These are phyloP conservation scores for Neurospora discreta DNA, from an alignment of 495 filamentous ascomycete species.

Conservation along the genomic window DNA sequence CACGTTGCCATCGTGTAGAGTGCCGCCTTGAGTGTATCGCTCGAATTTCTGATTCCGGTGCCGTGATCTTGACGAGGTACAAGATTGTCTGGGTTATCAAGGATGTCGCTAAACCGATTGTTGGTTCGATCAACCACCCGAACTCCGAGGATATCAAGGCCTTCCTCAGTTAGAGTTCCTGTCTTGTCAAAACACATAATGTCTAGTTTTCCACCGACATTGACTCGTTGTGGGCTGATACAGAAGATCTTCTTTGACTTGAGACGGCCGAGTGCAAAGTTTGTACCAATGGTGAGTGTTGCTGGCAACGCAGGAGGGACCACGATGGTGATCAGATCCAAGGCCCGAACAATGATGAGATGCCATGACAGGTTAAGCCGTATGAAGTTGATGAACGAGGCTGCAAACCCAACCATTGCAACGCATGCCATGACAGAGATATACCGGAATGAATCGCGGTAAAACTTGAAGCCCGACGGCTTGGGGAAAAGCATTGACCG, in stretches of 20 bases:
- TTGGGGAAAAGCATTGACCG: slow-evolving; percentile 99
- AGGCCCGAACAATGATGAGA: slow-evolving; percentile 77
- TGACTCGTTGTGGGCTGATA: slow-evolving; percentile 92
- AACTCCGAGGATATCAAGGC: slow-evolving; percentile 85
- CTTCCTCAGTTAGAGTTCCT: slow-evolving; percentile 94
- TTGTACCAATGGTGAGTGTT: slow-evolving; percentile 91
- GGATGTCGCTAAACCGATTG: slow-evolving; percentile 40
- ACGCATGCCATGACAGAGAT: slow-evolving; percentile 95
- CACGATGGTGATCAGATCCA: slow-evolving; percentile 96
- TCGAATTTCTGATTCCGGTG: slow-evolving; percentile 44
- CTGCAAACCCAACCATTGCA: slow-evolving; percentile 76
- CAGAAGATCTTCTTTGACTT: slow-evolving; percentile 88
- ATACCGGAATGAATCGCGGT: slow-evolving; percentile 93
- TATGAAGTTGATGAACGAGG: slow-evolving; percentile 88
- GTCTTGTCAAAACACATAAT: slow-evolving; percentile 98
- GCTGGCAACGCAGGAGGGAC: slow-evolving; percentile 96
- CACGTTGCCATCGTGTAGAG: slow-evolving; percentile 96
- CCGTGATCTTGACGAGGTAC: slow-evolving; percentile 44
- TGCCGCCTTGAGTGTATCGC: slow-evolving; percentile 54
- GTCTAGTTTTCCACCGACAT: slow-evolving; percentile 92
- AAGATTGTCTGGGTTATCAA: slow-evolving; percentile 38
- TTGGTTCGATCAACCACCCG: slow-evolving; percentile 56
- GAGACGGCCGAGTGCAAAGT: slow-evolving; percentile 80
- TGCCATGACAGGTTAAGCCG: slow-evolving; percentile 72
- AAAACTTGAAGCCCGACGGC: slow-evolving; percentile 96